Evolutionary conservation across 2,329 filamentous ascomycete genomes (phyloP).

Genomic region (Colletotrichum lentis): DNA sequence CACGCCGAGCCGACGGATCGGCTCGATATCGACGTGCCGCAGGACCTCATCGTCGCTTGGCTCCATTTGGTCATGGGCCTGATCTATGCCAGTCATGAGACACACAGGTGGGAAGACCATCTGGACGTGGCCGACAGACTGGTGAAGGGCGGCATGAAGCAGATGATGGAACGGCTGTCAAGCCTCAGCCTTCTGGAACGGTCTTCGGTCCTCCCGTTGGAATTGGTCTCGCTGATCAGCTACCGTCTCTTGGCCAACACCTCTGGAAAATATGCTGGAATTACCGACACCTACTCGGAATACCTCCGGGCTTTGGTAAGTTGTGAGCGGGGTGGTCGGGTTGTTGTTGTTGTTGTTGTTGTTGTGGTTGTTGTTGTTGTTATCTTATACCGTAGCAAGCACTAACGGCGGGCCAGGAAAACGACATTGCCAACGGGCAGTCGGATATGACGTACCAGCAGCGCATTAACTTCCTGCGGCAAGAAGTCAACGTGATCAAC

Average conservation of each 20-base stretch:
- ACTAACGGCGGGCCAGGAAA: slow-evolving; percentile 47
- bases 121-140: slow-evolving; percentile 45
- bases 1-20: slow-evolving; percentile 32
- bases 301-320: slow-evolving; percentile 54
- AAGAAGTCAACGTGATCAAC: slow-evolving; percentile 52
- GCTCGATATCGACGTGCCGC: slow-evolving; percentile 46
- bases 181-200: slow-evolving; percentile 47
- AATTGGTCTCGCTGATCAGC: slow-evolving; percentile 53
- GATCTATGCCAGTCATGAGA: slow-evolving; percentile 42
- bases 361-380: too few species aligned
- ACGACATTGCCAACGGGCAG: slow-evolving; percentile 50
- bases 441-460: slow-evolving; percentile 54
- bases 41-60: slow-evolving; percentile 52
- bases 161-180: slow-evolving; percentile 48
- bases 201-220: slow-evolving; percentile 53
- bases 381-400: not conserved
- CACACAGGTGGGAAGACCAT: slow-evolving; percentile 43
- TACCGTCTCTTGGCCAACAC: slow-evolving; percentile 51
- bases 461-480: slow-evolving; percentile 51
- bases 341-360: too few species aligned
- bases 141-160: slow-evolving; percentile 48
- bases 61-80: slow-evolving; percentile 52
- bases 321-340: not conserved
- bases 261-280: slow-evolving; percentile 49
- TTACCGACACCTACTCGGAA: slow-evolving; percentile 54